Conservation (phyloP, 202 grass and related monocot species). For the Panicum virgatum region DNA sequence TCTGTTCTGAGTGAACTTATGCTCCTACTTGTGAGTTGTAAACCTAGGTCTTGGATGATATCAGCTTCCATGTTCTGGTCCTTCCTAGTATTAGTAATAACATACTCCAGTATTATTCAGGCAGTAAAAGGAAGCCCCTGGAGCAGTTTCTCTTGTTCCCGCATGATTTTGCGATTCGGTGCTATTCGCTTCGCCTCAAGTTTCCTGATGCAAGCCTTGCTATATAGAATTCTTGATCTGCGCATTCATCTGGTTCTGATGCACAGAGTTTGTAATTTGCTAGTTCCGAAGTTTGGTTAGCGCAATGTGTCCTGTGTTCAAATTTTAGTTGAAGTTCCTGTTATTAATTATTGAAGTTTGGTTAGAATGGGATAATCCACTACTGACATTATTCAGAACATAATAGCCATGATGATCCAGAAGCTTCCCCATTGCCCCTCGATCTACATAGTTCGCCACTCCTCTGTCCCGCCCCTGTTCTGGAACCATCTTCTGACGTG, state of each 20-base stretch:
- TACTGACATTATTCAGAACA: neutral
- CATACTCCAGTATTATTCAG: slow-evolving; percentile 2
- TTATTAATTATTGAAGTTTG: no score
- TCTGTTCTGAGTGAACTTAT: slow-evolving; percentile 23
- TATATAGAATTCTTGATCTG: neutral
- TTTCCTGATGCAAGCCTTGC: neutral
- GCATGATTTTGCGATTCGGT: neutral
- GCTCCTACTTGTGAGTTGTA: neutral
- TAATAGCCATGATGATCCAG: neutral
- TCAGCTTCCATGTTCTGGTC: no score
- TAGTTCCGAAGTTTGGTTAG: neutral
- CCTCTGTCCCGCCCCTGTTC: neutral
- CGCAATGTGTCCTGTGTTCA: neutral
- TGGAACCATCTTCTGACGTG: slow-evolving; percentile 38
- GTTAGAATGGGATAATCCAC: neutral
- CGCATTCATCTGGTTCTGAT: neutral
- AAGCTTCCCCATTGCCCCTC: neutral
- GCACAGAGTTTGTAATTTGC: neutral
- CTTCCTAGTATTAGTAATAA: no score
- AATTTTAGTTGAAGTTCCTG: neutral
- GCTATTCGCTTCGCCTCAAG: neutral
- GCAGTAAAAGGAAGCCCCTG: neutral
- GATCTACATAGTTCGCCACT: neutral
- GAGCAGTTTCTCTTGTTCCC: neutral
- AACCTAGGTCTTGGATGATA: neutral